Percentiles rank a stretch among this genome's conserved stretches.
Conservation (phyloP, 2,329 filamentous ascomycete species). For the Exophiala calicioides region DNA sequence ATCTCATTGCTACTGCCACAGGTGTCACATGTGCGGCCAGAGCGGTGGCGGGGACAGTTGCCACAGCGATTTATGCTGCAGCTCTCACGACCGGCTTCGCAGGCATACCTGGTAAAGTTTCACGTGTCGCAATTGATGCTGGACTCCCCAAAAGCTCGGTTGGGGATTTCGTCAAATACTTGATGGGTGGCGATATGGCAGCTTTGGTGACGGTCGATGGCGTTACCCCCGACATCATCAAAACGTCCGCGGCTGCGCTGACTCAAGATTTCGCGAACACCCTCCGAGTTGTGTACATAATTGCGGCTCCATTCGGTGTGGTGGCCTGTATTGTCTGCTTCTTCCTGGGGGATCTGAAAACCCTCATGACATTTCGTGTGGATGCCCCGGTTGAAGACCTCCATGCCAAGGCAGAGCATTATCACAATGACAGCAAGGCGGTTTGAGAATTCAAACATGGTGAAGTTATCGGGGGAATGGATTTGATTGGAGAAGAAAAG, state of each 20-base stretch:
- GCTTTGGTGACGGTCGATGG: constrained; percentile 14
- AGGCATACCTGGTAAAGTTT: constrained; percentile 16
- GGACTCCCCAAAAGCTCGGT: constrained; percentile 20
- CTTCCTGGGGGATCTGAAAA: constrained; percentile 26
- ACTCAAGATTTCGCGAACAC: constrained; percentile 27
- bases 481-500: too few relatives aligned
- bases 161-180: constrained; percentile 16
- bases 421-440: too few relatives aligned
- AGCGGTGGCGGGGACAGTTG: constrained; percentile 23
- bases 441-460: too few relatives aligned
- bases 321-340: constrained; percentile 24
- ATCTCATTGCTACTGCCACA: constrained; percentile 27
- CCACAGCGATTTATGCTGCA: constrained; percentile 27
- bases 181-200: constrained; percentile 21
- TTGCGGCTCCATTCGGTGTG: constrained; percentile 23
- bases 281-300: constrained; percentile 24
- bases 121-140: constrained; percentile 12
- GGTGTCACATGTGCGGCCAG: constrained; percentile 24
- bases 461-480: too few relatives aligned
- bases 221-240: constrained; percentile 18
- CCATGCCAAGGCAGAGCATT: constrained; percentile 27
- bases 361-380: constrained; percentile 27
- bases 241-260: constrained; percentile 7
- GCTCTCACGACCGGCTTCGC: constrained; percentile 18
- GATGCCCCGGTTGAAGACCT: constrained; percentile 29